phyloP scores from a whole-genome alignment of 352 stramenopile species.

The Thraustochytrium striatum region DNA sequence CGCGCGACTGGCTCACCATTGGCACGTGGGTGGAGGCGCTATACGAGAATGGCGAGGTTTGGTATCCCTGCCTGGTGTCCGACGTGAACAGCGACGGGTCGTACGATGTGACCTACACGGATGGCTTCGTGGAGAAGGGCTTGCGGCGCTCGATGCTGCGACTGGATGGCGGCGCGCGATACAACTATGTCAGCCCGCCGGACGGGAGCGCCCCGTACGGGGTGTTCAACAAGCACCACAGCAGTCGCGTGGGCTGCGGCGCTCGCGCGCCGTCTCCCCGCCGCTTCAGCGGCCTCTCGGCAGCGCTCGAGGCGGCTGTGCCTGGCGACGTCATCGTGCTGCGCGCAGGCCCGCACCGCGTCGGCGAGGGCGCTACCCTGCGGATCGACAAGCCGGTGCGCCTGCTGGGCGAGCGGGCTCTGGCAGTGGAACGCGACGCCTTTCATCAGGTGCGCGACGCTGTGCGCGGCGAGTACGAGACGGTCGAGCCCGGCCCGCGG shows the following conservation, averaged over 20 bases:
- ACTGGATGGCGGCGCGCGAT: conserved; percentile 56
- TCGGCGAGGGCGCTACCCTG: neutral
- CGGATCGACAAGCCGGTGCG: neutral
- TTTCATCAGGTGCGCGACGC: neutral
- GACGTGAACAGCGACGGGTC: conserved; percentile 13
- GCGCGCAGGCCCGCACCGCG: conserved; percentile 13
- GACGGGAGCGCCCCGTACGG: conserved; percentile 61
- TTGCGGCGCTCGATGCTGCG: neutral
- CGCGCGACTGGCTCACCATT: conserved; percentile 14
- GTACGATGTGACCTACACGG: conserved; percentile 42
- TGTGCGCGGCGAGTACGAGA: neutral
- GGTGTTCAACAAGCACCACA: conserved; percentile 61
- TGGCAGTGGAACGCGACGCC: neutral
- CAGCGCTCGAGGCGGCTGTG: conserved; percentile 63
- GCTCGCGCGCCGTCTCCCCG: neutral
- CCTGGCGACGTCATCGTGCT: conserved; percentile 70
- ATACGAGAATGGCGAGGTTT: conserved; percentile 22
- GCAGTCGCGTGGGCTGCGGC: conserved; percentile 61
- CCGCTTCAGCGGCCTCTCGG: conserved; percentile 54
- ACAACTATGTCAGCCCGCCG: conserved; percentile 53
- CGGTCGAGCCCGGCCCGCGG: neutral
- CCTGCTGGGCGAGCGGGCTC: conserved; percentile 30
- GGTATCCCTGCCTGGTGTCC: conserved; percentile 24
- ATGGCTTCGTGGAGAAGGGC: conserved; percentile 12
- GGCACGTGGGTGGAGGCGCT: conserved; percentile 30